Conservation (phyloP, 768 basidiomycete species). For the Plicaturopsis crispa region DNA sequence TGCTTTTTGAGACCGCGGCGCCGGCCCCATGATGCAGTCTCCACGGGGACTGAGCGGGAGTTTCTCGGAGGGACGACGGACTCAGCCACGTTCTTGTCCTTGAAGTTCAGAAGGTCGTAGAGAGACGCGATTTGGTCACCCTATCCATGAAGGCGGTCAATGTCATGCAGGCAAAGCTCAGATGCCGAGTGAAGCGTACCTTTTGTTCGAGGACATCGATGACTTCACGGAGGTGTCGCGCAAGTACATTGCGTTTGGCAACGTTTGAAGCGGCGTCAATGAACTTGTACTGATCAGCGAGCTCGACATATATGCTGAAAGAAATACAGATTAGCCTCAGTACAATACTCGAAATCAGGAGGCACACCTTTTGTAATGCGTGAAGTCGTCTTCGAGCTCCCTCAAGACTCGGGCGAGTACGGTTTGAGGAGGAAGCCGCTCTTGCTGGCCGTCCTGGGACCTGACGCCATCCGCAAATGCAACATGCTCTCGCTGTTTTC, state of each 20-base stretch:
- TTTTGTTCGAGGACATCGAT: slow-evolving; percentile 90
- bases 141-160: slow-evolving; percentile 28
- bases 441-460: slow-evolving; percentile 19
- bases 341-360: slow-evolving; percentile 3
- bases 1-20: neutral
- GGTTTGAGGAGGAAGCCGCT: slow-evolving; percentile 73
- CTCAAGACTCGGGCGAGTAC: slow-evolving; percentile 74
- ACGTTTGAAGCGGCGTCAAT: slow-evolving; percentile 84
- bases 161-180: slow-evolving; percentile 1
- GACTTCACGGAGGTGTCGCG: slow-evolving; percentile 83
- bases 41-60: neutral
- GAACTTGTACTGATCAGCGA: slow-evolving; percentile 88
- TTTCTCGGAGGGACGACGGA: neutral
- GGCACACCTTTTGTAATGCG: slow-evolving; percentile 81
- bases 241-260: slow-evolving; percentile 76
- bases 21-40: neutral
- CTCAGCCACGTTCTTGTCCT: slow-evolving; percentile 44
- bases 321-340: slow-evolving; percentile 2
- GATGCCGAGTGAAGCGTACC: slow-evolving; percentile 33
- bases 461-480: slow-evolving; percentile 18
- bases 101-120: slow-evolving; percentile 76
- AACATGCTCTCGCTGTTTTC: slow-evolving; percentile 24
- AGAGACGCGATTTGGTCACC: slow-evolving; percentile 92
- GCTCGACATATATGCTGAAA: slow-evolving; percentile 76
- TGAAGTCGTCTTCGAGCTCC: slow-evolving; percentile 93